A percentile compares a stretch with the other conserved stretches of the same genome.
These are phyloP conservation scores for Aspergillus clavatus DNA, from an alignment of 2,329 filamentous ascomycete genomes.

Conservation along the genomic window DNA sequence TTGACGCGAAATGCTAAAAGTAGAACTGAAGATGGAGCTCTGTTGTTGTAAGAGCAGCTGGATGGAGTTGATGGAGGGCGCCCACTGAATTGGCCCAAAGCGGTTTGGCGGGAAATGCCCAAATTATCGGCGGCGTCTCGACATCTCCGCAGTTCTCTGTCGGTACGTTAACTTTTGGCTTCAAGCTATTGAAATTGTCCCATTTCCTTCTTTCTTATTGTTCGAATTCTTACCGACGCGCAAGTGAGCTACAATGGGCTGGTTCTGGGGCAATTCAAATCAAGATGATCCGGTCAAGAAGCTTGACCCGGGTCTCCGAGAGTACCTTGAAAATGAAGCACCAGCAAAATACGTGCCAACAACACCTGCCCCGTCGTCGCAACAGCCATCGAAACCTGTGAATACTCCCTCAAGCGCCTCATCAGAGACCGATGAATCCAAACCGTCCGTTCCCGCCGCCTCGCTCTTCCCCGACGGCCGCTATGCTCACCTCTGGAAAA, in stretches of 20 bases:
- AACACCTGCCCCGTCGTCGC: constrained; percentile 18
- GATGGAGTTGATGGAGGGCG: constrained; percentile 6
- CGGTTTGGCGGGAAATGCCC: constrained; percentile 18
- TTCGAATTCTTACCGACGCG: background rate
- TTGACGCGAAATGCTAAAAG: constrained; percentile 15
- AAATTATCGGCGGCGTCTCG: constrained; percentile 8
- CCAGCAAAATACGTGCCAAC: constrained; percentile 61
- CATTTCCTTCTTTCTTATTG: background rate
- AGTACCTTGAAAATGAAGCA: constrained; percentile 79
- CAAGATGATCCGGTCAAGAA: constrained; percentile 63
- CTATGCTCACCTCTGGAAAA: constrained; percentile 88
- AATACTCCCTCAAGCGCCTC: constrained; percentile 20
- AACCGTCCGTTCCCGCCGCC: constrained; percentile 40
- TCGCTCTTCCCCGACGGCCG: constrained; percentile 65
- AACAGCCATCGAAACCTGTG: constrained; percentile 15
- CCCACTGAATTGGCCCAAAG: constrained; percentile 11
- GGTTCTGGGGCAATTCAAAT: constrained; percentile 55
- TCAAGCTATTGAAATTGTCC: background rate
- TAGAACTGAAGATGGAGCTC: background rate
- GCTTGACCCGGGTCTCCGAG: constrained; percentile 76
- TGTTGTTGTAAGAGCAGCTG: constrained; percentile 1
- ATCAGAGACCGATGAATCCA: constrained; percentile 20
- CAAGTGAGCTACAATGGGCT: constrained; percentile 52
- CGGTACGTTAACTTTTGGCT: background rate
- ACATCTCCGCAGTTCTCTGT: constrained; percentile 5